Evolutionary conservation across 306 rosid genomes (phyloP).

Genomic region (Gastrolobium bilobum): DNA sequence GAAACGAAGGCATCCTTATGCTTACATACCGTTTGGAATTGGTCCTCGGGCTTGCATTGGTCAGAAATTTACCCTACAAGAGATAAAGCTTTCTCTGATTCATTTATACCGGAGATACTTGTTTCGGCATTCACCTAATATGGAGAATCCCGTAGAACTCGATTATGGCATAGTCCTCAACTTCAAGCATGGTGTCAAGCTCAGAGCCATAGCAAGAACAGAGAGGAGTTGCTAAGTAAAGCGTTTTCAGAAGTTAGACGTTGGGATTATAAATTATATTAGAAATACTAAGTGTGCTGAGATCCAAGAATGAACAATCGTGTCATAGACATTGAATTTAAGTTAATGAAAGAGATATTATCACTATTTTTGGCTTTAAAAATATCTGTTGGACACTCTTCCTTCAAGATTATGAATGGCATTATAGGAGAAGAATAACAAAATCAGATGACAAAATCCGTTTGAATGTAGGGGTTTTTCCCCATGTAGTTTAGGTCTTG

Average conservation of each 20-base stretch:
- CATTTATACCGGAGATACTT: constrained; percentile 80
- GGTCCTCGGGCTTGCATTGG: constrained; percentile 97
- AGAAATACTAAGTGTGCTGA: background rate
- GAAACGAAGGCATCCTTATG: constrained; percentile 86
- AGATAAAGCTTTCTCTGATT: constrained; percentile 83
- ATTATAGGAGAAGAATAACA: background rate
- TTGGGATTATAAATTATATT: constrained; percentile 5
- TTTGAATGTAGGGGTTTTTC: background rate
- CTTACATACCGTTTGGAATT: constrained; percentile 87
- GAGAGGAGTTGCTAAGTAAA: background rate
- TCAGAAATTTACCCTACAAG: constrained; percentile 80
- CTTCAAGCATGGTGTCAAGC: constrained; percentile 90
- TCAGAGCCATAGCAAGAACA: constrained; percentile 63
- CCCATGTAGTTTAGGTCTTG: background rate
- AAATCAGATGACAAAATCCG: constrained; percentile 4
- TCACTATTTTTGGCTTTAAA: background rate
- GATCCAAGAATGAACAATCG: constrained; percentile 9
- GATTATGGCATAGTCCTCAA: constrained; percentile 91
- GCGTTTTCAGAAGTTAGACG: background rate
- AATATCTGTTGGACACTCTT: background rate
- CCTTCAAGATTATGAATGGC: background rate
- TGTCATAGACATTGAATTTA: background rate
- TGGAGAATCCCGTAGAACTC: constrained; percentile 85
- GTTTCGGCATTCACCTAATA: constrained; percentile 80
- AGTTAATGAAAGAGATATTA: background rate